These are phyloP conservation scores for Corylus avellana DNA, from an alignment of 306 rosid species.

Conservation along the genomic window DNA sequence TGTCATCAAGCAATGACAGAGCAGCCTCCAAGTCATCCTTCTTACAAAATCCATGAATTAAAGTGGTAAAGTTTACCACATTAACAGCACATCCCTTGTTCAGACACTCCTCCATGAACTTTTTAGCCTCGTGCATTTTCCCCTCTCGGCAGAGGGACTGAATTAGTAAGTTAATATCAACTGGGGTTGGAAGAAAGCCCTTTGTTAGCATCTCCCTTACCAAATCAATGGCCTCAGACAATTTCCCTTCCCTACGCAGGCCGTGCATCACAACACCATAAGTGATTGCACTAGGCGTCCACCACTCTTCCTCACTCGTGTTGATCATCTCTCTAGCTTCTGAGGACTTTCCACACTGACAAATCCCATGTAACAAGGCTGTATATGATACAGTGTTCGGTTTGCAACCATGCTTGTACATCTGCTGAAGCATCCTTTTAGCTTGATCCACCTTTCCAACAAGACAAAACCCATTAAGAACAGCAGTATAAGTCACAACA, in stretches of 20 bases:
- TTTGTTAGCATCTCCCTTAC: conserved; percentile 61
- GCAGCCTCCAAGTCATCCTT: conserved; percentile 74
- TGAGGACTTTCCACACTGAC: conserved; percentile 68
- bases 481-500: conserved; percentile 82
- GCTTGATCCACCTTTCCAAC: conserved; percentile 80
- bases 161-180: conserved; percentile 73
- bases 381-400: conserved; percentile 84
- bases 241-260: conserved; percentile 74
- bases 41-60: conserved; percentile 83
- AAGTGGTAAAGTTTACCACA: conserved; percentile 78
- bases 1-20: conserved; percentile 76
- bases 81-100: conserved; percentile 75
- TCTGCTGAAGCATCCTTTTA: conserved; percentile 78
- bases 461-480: conserved; percentile 70
- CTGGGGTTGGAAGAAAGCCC: conserved; percentile 75
- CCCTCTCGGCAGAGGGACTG: conserved; percentile 70
- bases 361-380: conserved; percentile 76
- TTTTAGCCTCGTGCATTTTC: conserved; percentile 68
- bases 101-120: conserved; percentile 67
- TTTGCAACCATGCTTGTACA: conserved; percentile 80
- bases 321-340: conserved; percentile 82
- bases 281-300: conserved; percentile 83
- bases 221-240: conserved; percentile 73
- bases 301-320: conserved; percentile 79
- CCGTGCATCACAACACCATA: conserved; percentile 81